Evolutionary conservation across 805 yeast genomes (phyloP), one percentile per base, ranked within the genome.

Genomic region (Yarrowia sp.): DNA sequence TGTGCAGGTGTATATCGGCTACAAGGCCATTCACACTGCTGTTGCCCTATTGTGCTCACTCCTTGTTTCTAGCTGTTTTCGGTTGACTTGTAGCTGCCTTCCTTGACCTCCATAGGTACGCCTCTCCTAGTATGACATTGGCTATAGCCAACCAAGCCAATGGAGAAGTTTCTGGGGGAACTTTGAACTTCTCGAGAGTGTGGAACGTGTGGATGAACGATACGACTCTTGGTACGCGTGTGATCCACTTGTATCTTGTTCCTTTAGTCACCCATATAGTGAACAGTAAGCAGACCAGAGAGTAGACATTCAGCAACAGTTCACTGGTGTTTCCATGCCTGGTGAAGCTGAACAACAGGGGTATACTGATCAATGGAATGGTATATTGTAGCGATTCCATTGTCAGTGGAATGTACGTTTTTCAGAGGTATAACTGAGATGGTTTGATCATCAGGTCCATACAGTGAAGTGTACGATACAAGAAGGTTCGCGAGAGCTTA

Each of bases 181-280:
- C 8, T 14, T 45, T 42, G 12, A 59, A 59, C 52, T 59, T 59
- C 49, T 59, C 65, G 2, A 59, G 65, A 0, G 52, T 59, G 14
- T 59, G 65, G 12, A 59, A 59, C 2, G 65, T 59, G 22, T 59
- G 65, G 7, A 59, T 59, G 35, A 59, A 43, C 1, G 65, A 43
- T 15, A 45, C 10, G 16, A 45, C 3, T 7, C 52, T 19, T 16
- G 65, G 65, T 2, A 59, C 10, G n/a, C 65, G 65, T 35, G 65
- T 43, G 15, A 59, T 4, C 42, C 65, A 26, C 8, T 5, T 9
- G 42, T 59, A 59, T 19, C 14, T 14, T 8, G 65, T 59, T 9
- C 35, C 52, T 36, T 19, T 26, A 9, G 65, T 59, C 9, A 59
- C 65, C 52, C 52, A 43, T 3, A 59, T 5, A 2, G 52, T 42